Base-by-base conservation (phyloP, 78 protist genomes). In the Dictyostelium firmibasis region DNA sequence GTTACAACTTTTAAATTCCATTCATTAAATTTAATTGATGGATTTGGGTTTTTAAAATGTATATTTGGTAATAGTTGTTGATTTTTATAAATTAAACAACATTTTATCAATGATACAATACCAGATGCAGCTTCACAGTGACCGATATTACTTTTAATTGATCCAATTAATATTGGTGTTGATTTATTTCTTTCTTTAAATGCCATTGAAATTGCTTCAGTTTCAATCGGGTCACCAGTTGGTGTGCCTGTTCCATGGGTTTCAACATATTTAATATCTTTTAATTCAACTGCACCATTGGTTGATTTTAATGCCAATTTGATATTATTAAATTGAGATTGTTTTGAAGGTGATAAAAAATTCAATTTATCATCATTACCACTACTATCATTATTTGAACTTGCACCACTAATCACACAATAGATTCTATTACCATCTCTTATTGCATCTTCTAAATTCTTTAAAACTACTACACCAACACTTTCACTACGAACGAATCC, bases 241-340 rank as follows among this genome's bases (percentile, higher is more conserved):
- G 10, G 18, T 4, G 97, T 94, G 25, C 97, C 97, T 33, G 97
- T 94, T 3, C 87, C 97, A 70, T 94, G 97, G 2, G 85, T 47
- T 47, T 94, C 97, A 27, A 94, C 57, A 64, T 87, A 94, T 20
- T 78, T 11, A 47, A 93, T 69, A 25, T 93, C 85, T 2, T 20
- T 25, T 35, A 86, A 81, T 62, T 62, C 13, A 14, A 81, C 1
- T 29, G 7, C 29, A 25, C 53, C 35, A 11, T 75, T 18, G 1
- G 18, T 11, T 38, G 38, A 75, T 38, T 60, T 31, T 0, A 8
- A 16, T 43, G 18, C 72, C 0, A 44, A 23, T 43, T 84, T 84
- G n/a, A n/a, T 64, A 35, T 85, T 85, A 47, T 69, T 57, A 31
- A 36, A 64, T 85, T 85, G 91, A 1, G 91, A 47, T n/a, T 20